phyloP scores from a whole-genome alignment of 2,329 filamentous ascomycete species.

The Hypoxylon sp. region DNA sequence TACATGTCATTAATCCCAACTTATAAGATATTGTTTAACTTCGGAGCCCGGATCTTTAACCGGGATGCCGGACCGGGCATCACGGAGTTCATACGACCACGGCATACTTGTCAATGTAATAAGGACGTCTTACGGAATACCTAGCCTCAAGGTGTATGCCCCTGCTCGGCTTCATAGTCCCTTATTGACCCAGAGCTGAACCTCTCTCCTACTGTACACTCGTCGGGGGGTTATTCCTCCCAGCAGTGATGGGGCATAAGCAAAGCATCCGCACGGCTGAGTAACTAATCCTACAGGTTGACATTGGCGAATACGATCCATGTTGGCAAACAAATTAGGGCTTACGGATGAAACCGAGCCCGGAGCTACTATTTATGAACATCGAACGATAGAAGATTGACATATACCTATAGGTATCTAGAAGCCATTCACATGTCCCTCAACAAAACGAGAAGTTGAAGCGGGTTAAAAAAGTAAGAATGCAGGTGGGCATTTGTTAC shows the following conservation, averaged over 20 bases:
- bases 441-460: conserved; percentile 1
- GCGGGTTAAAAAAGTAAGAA: not conserved
- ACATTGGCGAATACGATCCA: conserved; percentile 8
- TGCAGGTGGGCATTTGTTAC: not conserved
- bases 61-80: conserved; percentile 9
- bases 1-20: conserved; percentile 3
- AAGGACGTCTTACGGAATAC: not conserved
- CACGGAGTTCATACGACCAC: conserved; percentile 13
- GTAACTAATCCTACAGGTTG: conserved; percentile 26
- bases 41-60: conserved; percentile 20
- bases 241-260: conserved; percentile 12
- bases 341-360: conserved; percentile 23
- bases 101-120: not conserved
- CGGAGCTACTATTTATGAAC: conserved; percentile 15
- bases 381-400: conserved; percentile 12
- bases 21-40: conserved; percentile 8
- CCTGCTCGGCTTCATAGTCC: not conserved
- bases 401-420: not conserved
- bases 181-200: not conserved
- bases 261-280: conserved; percentile 14
- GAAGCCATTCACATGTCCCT: conserved; percentile 1
- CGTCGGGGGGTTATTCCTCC: conserved; percentile 14
- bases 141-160: not conserved
- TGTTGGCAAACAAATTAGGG: conserved; percentile 13
- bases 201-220: conserved; percentile 1